Percentiles rank a stretch among this genome's conserved stretches.
Conservation (phyloP, 805 yeast species). For the Metschnikowia cerradonensis region DNA sequence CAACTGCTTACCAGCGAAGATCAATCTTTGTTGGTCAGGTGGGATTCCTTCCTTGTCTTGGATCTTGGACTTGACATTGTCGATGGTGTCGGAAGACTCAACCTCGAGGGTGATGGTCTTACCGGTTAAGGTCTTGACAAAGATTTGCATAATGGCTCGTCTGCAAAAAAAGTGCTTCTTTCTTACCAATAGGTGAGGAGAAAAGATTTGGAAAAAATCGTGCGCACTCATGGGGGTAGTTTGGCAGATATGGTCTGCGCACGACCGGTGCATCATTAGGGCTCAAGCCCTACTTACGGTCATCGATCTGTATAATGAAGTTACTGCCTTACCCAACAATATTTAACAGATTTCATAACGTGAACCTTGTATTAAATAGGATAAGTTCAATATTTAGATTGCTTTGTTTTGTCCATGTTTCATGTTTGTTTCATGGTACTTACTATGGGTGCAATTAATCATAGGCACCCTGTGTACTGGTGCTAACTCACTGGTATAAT, state of each 20-base stretch:
- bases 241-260: background rate
- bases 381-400: too few species aligned
- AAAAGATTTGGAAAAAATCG: constrained; percentile 5
- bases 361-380: too few species aligned
- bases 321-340: too few species aligned
- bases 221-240: background rate
- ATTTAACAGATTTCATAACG: too few species aligned
- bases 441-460: background rate
- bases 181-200: constrained; percentile 35
- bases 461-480: background rate
- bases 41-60: constrained; percentile 99
- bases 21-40: constrained; percentile 99
- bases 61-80: constrained; percentile 97
- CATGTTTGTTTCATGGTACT: background rate
- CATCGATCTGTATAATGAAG: background rate
- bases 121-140: constrained; percentile 99
- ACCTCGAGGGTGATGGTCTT: constrained; percentile 98
- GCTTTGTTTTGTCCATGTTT: background rate
- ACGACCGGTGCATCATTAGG: constrained; percentile 7
- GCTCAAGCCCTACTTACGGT: constrained; percentile 12
- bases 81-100: constrained; percentile 98
- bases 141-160: constrained; percentile 74
- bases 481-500: background rate
- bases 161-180: constrained; percentile 44
- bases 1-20: constrained; percentile 99